phyloP scores from a whole-genome alignment of 2,329 filamentous ascomycete species.

The Hypocrella siamensis region DNA sequence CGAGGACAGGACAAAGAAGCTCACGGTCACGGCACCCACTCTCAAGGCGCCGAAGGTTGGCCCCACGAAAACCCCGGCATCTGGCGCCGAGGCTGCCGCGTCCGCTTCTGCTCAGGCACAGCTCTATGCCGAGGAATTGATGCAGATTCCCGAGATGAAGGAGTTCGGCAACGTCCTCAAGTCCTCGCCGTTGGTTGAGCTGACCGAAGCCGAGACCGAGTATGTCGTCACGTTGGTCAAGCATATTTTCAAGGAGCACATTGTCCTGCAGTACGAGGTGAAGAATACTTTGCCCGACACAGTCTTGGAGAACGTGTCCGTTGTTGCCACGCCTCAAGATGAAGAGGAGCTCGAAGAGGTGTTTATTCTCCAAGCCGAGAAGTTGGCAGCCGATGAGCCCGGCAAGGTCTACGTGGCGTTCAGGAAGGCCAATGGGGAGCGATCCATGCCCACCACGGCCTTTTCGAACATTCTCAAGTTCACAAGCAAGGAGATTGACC shows the following conservation, averaged over 20 bases:
- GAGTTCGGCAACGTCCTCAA: slow-evolving; percentile 85
- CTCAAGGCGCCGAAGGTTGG: slow-evolving; percentile 83
- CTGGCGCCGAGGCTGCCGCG: slow-evolving; percentile 58
- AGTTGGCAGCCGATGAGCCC: slow-evolving; percentile 68
- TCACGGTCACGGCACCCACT: slow-evolving; percentile 79
- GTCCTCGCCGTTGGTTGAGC: slow-evolving; percentile 70
- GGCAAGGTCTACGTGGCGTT: slow-evolving; percentile 94
- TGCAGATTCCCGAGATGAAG: slow-evolving; percentile 80
- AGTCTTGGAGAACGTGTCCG: slow-evolving; percentile 75
- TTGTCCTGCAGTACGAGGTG: slow-evolving; percentile 92
- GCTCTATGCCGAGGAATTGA: slow-evolving; percentile 75
- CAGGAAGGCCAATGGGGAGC: slow-evolving; percentile 63
- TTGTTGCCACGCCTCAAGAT: slow-evolving; percentile 64
- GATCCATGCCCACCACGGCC: slow-evolving; percentile 59
- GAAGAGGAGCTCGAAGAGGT: slow-evolving; percentile 79
- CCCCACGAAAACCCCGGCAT: slow-evolving; percentile 53
- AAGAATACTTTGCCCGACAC: slow-evolving; percentile 94
- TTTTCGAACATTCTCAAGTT: slow-evolving; percentile 95
- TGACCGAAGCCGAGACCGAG: slow-evolving; percentile 94
- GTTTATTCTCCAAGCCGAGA: slow-evolving; percentile 81
- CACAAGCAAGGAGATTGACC: slow-evolving; percentile 95
- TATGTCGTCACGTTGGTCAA: slow-evolving; percentile 91
- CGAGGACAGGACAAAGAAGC: slow-evolving; percentile 93
- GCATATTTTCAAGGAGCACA: slow-evolving; percentile 93
- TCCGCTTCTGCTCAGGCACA: slow-evolving; percentile 68